Conservation (phyloP, 2,329 filamentous ascomycete genomes). For the Colletotrichum sp. region DNA sequence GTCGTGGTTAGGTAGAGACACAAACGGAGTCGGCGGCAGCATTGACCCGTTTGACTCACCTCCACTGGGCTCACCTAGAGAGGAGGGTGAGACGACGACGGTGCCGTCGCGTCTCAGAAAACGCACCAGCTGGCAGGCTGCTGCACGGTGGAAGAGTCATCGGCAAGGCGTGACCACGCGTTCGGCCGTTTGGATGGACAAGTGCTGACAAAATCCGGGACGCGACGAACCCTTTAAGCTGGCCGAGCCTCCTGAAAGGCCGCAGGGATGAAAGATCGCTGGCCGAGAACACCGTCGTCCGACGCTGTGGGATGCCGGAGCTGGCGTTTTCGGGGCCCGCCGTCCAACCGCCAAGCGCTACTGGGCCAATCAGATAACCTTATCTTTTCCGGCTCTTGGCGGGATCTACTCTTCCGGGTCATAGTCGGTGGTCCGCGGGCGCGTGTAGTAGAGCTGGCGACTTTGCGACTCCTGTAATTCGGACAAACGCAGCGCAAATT, state of each 20-base stretch:
- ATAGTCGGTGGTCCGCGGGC: background rate
- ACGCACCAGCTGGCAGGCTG: background rate
- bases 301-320: background rate
- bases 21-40: background rate
- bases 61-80: background rate
- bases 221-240: background rate
- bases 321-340: constrained; percentile 1
- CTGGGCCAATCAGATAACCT: background rate
- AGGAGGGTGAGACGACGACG: background rate
- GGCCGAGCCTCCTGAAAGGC: background rate
- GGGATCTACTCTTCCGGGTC: background rate
- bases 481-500: background rate
- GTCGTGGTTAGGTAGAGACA: background rate
- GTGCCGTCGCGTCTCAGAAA: background rate
- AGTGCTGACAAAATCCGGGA: background rate
- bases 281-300: constrained; percentile 11
- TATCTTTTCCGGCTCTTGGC: background rate
- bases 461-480: background rate
- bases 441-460: background rate
- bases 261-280: background rate
- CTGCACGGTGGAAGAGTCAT: background rate
- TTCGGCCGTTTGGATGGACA: background rate
- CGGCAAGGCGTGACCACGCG: background rate
- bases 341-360: background rate
- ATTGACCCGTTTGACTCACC: background rate